Evolutionary conservation across 371 early-diverging fungal species (phyloP).

Genomic region (Mucor lusitanicus): DNA sequence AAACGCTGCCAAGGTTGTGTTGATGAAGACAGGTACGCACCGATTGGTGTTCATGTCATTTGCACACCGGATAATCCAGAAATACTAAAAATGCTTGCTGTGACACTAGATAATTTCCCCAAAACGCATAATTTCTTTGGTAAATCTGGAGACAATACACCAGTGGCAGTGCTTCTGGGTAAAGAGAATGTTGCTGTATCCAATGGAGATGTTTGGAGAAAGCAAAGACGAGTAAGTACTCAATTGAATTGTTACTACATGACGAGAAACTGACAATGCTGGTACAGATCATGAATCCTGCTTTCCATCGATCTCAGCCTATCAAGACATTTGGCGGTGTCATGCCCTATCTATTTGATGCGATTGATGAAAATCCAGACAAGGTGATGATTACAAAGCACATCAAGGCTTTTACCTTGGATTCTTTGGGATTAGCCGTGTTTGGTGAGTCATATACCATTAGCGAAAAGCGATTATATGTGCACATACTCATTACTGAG

Average conservation of each 20-base stretch:
- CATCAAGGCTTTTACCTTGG: constrained; percentile 36
- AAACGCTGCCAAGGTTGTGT: constrained; percentile 19
- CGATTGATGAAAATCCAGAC: constrained; percentile 24
- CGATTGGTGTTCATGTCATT: neutral
- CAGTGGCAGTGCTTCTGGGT: constrained; percentile 28
- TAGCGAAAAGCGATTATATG: no score
- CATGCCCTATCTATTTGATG: constrained; percentile 13
- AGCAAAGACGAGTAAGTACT: constrained; percentile 32
- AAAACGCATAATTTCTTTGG: constrained; percentile 11
- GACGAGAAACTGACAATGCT: no score
- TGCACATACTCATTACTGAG: neutral
- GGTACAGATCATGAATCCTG: constrained; percentile 38
- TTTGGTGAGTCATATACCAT: constrained; percentile 27
- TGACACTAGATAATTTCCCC: constrained; percentile 12
- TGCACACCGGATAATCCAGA: neutral
- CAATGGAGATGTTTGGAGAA: constrained; percentile 43
- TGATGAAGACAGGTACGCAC: constrained; percentile 35
- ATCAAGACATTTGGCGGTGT: constrained; percentile 29
- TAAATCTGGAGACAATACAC: constrained; percentile 6
- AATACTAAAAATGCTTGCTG: neutral
- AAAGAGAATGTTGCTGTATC: constrained; percentile 27
- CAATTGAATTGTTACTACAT: neutral
- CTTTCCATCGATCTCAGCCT: constrained; percentile 38
- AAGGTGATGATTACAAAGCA: neutral
- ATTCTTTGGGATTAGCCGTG: constrained; percentile 35